A percentile compares a stretch with the other conserved stretches of the same genome.
Evolutionary conservation across 139 green algal species (phyloP).

Genomic region (Picochlorum sp.): DNA sequence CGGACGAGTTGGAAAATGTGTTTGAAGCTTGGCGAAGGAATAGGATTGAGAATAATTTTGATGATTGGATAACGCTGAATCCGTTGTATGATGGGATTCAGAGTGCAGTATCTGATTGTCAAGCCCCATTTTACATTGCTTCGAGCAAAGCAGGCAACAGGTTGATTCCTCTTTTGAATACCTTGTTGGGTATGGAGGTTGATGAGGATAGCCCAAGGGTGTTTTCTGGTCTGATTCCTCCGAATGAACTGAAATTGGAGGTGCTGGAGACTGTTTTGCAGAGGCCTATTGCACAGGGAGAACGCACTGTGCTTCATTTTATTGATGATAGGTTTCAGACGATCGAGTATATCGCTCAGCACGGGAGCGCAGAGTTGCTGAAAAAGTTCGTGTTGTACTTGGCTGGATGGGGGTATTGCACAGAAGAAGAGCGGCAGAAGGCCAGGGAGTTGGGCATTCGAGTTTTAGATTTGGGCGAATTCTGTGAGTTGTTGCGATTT

Average conservation of each 20-base stretch:
- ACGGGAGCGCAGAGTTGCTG: slow-evolving; percentile 16
- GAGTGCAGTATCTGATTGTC: slow-evolving; percentile 24
- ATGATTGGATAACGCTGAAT: slow-evolving; percentile 33
- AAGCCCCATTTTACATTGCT: slow-evolving; percentile 10
- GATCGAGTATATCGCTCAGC: slow-evolving; percentile 32
- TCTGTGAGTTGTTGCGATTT: slow-evolving; percentile 43
- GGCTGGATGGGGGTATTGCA: slow-evolving; percentile 50
- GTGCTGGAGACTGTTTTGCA: slow-evolving; percentile 25
- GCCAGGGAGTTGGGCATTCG: slow-evolving; percentile 29
- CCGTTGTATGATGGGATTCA: slow-evolving; percentile 33
- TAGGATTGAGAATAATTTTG: slow-evolving; percentile 1
- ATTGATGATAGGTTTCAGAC: slow-evolving; percentile 69
- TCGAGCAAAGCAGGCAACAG: slow-evolving; percentile 15
- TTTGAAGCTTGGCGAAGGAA: slow-evolving; percentile 33
- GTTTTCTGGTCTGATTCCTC: slow-evolving; percentile 50
- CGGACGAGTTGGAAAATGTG: slow-evolving; percentile 17
- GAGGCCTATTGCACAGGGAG: slow-evolving; percentile 23
- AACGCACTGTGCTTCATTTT: slow-evolving; percentile 50
- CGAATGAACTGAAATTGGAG: slow-evolving; percentile 51
- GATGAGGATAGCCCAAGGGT: slow-evolving; percentile 37
- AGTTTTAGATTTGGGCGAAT: slow-evolving; percentile 30
- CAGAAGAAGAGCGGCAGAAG: slow-evolving; percentile 26
- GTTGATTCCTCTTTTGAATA: slow-evolving; percentile 20
- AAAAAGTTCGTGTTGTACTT: slow-evolving; percentile 44
- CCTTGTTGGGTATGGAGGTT: slow-evolving; percentile 31